Conservation (phyloP, 768 basidiomycete species). For the Lactarius trivialis region DNA sequence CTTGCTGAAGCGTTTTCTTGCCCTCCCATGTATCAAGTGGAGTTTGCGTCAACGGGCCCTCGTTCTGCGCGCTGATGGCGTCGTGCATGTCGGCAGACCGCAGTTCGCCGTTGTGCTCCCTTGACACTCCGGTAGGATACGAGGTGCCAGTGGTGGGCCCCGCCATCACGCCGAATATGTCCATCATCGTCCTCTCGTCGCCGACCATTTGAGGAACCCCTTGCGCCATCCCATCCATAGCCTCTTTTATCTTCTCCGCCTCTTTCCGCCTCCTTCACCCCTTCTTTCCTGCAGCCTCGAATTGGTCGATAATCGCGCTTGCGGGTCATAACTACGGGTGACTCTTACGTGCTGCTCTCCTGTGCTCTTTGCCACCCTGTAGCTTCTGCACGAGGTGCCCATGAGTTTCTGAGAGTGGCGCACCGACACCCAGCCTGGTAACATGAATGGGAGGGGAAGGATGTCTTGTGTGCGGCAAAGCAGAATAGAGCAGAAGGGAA, state of each 20-base stretch:
- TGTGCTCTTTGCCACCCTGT: slow-evolving; percentile 41
- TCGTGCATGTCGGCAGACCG: no score
- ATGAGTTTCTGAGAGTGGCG: slow-evolving; percentile 44
- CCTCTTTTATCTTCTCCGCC: not conserved
- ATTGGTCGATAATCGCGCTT: slow-evolving; percentile 35
- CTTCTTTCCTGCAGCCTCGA: slow-evolving; percentile 32
- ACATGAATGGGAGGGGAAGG: not conserved
- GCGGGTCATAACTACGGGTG: no score
- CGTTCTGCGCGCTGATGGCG: no score
- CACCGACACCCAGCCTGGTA: slow-evolving; percentile 71
- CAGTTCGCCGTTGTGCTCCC: not conserved
- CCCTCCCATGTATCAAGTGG: not conserved
- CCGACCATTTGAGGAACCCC: not conserved
- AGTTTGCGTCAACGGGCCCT: not conserved
- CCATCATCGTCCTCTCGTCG: slow-evolving; percentile 4
- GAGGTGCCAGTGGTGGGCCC: slow-evolving; percentile 11
- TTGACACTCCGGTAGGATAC: not conserved
- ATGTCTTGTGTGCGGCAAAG: not conserved
- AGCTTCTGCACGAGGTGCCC: slow-evolving; percentile 55
- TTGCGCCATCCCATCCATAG: not conserved
- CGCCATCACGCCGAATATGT: not conserved
- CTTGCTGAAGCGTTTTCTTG: not conserved
- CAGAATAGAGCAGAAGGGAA: not conserved
- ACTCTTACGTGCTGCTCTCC: slow-evolving; percentile 39
- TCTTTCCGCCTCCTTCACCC: slow-evolving; percentile 43